These are phyloP conservation scores for Tilletia indica DNA, from an alignment of 1,284 basidiomycete species.

Conservation along the genomic window DNA sequence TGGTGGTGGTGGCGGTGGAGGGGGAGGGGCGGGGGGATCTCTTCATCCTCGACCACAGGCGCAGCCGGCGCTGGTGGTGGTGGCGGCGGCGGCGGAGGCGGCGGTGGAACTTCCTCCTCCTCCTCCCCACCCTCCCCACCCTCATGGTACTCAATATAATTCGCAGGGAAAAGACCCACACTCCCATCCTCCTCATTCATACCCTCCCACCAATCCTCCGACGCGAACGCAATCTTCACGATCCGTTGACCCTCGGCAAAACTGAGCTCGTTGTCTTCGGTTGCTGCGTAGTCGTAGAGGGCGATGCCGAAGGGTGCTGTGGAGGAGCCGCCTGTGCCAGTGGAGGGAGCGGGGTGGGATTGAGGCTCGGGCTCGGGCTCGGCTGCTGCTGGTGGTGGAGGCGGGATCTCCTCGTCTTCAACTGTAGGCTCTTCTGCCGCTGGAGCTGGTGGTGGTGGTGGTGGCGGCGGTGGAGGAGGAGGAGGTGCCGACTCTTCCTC, in stretches of 20 bases:
- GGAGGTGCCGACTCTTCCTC: slow-evolving; percentile 25
- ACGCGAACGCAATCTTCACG: slow-evolving; percentile 45
- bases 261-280: slow-evolving; percentile 50
- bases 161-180: slow-evolving; percentile 51
- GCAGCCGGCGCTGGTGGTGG: slow-evolving; percentile 25
- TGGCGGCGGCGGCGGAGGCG: slow-evolving; percentile 28
- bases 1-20: slow-evolving; percentile 35
- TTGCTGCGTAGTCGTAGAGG: slow-evolving; percentile 51
- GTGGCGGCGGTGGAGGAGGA: slow-evolving; percentile 30
- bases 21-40: slow-evolving; percentile 60
- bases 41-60: slow-evolving; percentile 20
- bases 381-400: slow-evolving; percentile 32
- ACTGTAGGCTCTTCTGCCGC: not conserved
- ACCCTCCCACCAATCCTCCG: slow-evolving; percentile 55
- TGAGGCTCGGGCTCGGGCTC: slow-evolving; percentile 17
- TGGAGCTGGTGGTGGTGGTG: not conserved
- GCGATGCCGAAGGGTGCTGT: slow-evolving; percentile 39
- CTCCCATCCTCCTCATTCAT: slow-evolving; percentile 38
- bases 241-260: slow-evolving; percentile 47
- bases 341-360: slow-evolving; percentile 12
- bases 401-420: slow-evolving; percentile 2
- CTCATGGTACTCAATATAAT: slow-evolving; percentile 49
- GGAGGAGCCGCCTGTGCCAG: slow-evolving; percentile 3
- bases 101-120: slow-evolving; percentile 13
- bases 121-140: slow-evolving; percentile 16